These are phyloP conservation scores for Zizania latifolia DNA, from an alignment of 176 grass and related monocot species.

Conservation along the genomic window DNA sequence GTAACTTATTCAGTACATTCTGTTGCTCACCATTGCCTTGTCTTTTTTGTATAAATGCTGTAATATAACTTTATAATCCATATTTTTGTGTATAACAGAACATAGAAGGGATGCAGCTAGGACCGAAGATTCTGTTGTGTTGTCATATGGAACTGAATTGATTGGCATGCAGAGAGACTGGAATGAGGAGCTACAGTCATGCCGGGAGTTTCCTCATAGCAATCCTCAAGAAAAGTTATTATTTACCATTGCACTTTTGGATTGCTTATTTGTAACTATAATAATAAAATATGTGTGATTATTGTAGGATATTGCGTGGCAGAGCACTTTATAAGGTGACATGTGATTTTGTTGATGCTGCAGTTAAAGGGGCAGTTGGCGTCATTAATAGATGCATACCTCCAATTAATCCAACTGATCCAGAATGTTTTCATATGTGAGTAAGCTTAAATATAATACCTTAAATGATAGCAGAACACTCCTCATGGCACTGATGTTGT, in stretches of 20 bases:
- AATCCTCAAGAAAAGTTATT: conserved; percentile 85
- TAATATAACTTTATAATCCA: background rate
- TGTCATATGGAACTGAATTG: conserved; percentile 91
- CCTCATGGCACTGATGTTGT: background rate
- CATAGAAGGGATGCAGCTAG: conserved; percentile 84
- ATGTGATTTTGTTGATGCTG: conserved; percentile 98
- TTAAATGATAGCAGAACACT: background rate
- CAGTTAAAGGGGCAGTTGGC: conserved; percentile 92
- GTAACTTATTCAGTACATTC: conserved; percentile 30
- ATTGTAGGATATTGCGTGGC: conserved; percentile 81
- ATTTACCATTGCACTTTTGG: conserved; percentile 11
- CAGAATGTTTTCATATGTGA: conserved; percentile 99
- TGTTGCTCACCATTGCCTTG: background rate
- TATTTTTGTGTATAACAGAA: conserved; percentile 46
- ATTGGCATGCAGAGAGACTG: conserved; percentile 99
- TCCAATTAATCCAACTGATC: conserved; percentile 98
- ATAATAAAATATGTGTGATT: conserved; percentile 25
- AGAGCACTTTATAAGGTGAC: conserved; percentile 98
- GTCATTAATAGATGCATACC: conserved; percentile 97
- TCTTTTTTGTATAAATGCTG: background rate
- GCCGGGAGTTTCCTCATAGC: conserved; percentile 88
- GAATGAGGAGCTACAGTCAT: conserved; percentile 97
- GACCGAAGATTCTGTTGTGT: conserved; percentile 70
- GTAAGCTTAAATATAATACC: conserved; percentile 24
- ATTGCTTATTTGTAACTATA: conserved; percentile 6